A percentile compares a stretch with the other conserved stretches of the same genome.
Evolutionary conservation across 345 rosid genomes (phyloP).

Genomic region (Sisymbrium irio): DNA sequence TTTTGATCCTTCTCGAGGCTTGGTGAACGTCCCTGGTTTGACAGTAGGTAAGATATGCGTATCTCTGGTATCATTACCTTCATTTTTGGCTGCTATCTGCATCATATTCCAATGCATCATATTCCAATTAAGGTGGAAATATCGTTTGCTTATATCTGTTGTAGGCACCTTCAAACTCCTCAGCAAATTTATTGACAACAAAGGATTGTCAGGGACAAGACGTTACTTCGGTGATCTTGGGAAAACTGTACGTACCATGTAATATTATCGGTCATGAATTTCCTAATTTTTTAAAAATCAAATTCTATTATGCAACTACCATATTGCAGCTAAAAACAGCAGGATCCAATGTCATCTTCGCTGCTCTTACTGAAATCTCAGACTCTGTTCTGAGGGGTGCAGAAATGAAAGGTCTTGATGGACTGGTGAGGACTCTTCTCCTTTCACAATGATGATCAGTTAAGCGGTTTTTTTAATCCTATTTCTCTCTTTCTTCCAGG

Average conservation of each 20-base stretch:
- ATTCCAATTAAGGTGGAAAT: not conserved
- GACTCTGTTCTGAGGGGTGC: conserved; percentile 88
- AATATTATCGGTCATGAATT: conserved; percentile 1
- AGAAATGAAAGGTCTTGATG: conserved; percentile 90
- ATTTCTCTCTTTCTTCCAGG: conserved; percentile 40
- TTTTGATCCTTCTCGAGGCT: conserved; percentile 85
- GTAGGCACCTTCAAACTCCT: conserved; percentile 84
- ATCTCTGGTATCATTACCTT: conserved; percentile 1
- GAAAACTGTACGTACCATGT: conserved; percentile 62
- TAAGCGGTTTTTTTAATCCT: not conserved
- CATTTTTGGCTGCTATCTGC: conserved; percentile 6
- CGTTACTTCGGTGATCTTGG: conserved; percentile 94
- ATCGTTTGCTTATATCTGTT: conserved; percentile 25
- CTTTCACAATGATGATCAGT: conserved; percentile 8
- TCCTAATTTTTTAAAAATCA: not conserved
- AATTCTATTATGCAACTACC: conserved; percentile 29
- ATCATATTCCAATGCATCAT: not conserved
- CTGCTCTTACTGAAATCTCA: conserved; percentile 84
- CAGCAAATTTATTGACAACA: conserved; percentile 66
- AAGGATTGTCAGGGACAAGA: conserved; percentile 82
- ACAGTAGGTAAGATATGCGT: conserved; percentile 56
- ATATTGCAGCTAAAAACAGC: conserved; percentile 73
- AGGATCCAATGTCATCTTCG: conserved; percentile 83
- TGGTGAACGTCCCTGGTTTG: conserved; percentile 75
- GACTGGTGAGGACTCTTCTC: conserved; percentile 55